Conservation (phyloP, 2,329 filamentous ascomycete species). For the Lecanoromycetidae sp. region DNA sequence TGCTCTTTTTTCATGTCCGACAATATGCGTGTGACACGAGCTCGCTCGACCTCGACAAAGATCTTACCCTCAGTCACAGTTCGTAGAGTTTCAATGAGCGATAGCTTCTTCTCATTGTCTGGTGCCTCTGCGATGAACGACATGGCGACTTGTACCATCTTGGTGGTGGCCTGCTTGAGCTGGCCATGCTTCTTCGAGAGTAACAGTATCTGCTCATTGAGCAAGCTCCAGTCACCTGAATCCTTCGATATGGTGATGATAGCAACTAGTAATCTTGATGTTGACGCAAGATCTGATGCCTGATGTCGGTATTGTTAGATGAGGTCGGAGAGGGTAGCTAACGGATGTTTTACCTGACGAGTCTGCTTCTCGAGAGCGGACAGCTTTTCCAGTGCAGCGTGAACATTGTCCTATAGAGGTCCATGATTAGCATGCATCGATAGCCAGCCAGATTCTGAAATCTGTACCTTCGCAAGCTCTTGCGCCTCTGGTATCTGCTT, state of each 20-base stretch:
- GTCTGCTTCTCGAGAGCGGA: constrained; percentile 88
- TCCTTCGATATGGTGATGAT: constrained; percentile 94
- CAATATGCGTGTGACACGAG: constrained; percentile 84
- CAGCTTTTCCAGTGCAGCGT: constrained; percentile 87
- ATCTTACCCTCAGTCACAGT: constrained; percentile 99
- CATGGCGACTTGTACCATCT: constrained; percentile 98
- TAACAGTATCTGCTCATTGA: constrained; percentile 92
- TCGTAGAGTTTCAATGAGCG: constrained; percentile 84
- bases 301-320: constrained; percentile 30
- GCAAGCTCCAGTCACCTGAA: constrained; percentile 78
- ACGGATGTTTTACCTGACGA: constrained; percentile 56
- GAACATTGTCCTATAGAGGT: constrained; percentile 48
- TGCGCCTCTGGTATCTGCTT: constrained; percentile 82
- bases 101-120: constrained; percentile 73
- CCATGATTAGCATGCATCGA: neutral
- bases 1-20: constrained; percentile 97
- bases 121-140: constrained; percentile 78
- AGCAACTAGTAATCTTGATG: constrained; percentile 71
- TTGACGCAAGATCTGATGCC: constrained; percentile 92
- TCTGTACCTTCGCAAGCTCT: constrained; percentile 66
- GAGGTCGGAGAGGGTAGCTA: constrained; percentile 12
- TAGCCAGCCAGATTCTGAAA: neutral
- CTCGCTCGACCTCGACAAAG: constrained; percentile 96
- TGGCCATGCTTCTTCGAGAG: constrained; percentile 99
- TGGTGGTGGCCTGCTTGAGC: constrained; percentile 96